Base-by-base conservation (phyloP, 2,329 filamentous ascomycete species). In the Periconia sp. region DNA sequence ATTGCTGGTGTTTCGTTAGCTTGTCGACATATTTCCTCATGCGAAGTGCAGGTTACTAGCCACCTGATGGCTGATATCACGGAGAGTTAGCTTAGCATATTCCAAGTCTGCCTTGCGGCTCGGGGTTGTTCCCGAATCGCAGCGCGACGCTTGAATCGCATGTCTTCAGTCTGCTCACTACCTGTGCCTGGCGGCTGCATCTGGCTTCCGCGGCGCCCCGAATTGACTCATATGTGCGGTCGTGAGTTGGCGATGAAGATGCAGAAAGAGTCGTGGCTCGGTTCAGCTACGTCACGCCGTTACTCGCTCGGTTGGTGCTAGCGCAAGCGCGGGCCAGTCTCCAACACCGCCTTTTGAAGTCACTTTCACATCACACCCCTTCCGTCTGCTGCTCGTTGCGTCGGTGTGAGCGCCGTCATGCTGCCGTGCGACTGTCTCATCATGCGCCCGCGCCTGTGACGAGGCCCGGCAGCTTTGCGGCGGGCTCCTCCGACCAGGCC, bases 381-480 rank as follows among this genome's bases (percentile, higher is more conserved):
- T 43, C 36, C 41, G 18, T 37, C 23, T 41, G 36, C 36, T 26
- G 38, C 28, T 48, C 35, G 32, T 32, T 38, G 42, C 46, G 57
- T 63, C 62, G 63, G 63, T 67, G 63, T 65, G 60, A 57, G 53
- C 57, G 46, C 36, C 43, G 48, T 56, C 50, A 59, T 54, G 30
- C 26, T 43, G 34, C 42, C 42, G 40, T 40, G 39, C 35, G 43
- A 32, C 36, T 31, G 34, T 39, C 39, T 31, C 23, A 37, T 46
- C 25, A 36, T 21, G 31, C 19, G 25, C 29, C 39, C 35, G 22
- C 39, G 3, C 21, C 46, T 44, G 45, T 39, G 38, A 46, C 47
- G 13, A 26, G 40, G 41, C 12, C 30, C 32, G 41, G 36, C 35
- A 23, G 13, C 15, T 9, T 25, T 34, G 45, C 48, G 40, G 30